Percentiles rank a stretch among this genome's conserved stretches.
Evolutionary conservation across 352 stramenopile species (phyloP).

Genomic region (Pythium dissotocum): DNA sequence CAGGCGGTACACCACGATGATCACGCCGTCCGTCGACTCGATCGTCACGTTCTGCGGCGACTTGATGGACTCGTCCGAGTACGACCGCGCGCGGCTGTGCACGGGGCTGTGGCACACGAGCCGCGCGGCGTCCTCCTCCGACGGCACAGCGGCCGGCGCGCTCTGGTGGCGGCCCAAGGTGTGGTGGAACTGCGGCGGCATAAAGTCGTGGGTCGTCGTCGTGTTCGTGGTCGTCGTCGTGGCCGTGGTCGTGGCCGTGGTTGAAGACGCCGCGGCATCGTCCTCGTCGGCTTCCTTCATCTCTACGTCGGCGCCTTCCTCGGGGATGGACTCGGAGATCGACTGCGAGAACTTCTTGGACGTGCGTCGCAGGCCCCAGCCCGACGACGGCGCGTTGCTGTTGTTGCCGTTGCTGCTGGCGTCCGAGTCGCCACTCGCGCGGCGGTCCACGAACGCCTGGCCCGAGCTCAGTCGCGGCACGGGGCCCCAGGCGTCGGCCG

Average conservation of each 20-base stretch:
- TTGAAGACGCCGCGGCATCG: neutral
- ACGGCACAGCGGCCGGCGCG: conserved; percentile 20
- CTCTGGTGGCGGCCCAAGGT: conserved; percentile 29
- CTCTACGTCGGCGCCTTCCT: conserved; percentile 41
- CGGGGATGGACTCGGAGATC: conserved; percentile 54
- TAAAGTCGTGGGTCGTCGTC: conserved; percentile 5
- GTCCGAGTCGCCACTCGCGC: conserved; percentile 37
- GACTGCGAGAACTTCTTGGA: conserved; percentile 28
- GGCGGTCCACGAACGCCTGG: conserved; percentile 80
- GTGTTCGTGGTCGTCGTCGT: neutral
- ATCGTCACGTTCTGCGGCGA: conserved; percentile 86
- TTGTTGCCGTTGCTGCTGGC: conserved; percentile 25
- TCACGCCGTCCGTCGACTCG: conserved; percentile 93
- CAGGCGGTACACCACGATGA: conserved; percentile 96
- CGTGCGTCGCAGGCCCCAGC: conserved; percentile 21
- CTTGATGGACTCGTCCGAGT: conserved; percentile 62
- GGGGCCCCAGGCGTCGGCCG: conserved; percentile 45
- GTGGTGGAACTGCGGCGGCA: conserved; percentile 25
- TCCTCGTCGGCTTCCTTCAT: conserved; percentile 38
- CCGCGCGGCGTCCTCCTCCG: conserved; percentile 23
- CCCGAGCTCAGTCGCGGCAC: conserved; percentile 82
- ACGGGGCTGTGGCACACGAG: conserved; percentile 43
- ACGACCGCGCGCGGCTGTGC: conserved; percentile 42
- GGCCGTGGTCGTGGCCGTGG: conserved; percentile 1
- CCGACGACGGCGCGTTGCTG: neutral